Evolutionary conservation across 306 rosid species (phyloP), one percentile per base, ranked within the genome.

Genomic region (Gillenia trifoliata): DNA sequence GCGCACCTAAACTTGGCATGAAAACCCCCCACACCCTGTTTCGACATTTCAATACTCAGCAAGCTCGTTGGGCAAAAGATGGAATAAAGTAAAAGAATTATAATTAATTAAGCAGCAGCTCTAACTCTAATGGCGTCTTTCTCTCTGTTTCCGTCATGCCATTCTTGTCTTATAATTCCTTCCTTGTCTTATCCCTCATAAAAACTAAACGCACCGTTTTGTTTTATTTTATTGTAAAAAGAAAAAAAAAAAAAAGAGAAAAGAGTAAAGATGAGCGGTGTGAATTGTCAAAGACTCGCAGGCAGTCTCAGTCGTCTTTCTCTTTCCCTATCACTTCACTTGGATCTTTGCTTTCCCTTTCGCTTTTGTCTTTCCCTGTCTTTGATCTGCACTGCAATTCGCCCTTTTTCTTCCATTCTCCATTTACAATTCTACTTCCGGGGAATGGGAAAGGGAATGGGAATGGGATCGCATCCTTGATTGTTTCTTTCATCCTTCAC

Each of bases 331-430:
- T 81, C 78, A 65, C 76, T 60, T 59, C 76, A 41, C 76, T 17
- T 85, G 86, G 68, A 71, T 77, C 69, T 28, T 16, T 76, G 71
- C 73, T 83, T 72, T 82, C 88, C 71, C 79, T 81, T 78, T 86
- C 84, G 77, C 88, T 86, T 89, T 91, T 88, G 97, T 89, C 93
- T 89, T 88, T 92, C 93, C 84, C 80, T 85, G 93, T 92, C 89
- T 82, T 77, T 76, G 85, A 75, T 85, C 75, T 78, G 74, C 71
- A 83, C 52, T 45, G 52, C 20, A 45, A 4, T 45, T 45, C 52
- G 4, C 52, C 7, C 20, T 5, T 15, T 45, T 45, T 45, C 52
- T 45, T 45, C 52, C 52, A 81, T 38, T 72, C 76, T 70, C 12
- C 20, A 50, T 22, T 38, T 50, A 25, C 31, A 41, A 76, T 34